Conservation (phyloP, 305 asterid species). For the Fraxinus sp. region DNA sequence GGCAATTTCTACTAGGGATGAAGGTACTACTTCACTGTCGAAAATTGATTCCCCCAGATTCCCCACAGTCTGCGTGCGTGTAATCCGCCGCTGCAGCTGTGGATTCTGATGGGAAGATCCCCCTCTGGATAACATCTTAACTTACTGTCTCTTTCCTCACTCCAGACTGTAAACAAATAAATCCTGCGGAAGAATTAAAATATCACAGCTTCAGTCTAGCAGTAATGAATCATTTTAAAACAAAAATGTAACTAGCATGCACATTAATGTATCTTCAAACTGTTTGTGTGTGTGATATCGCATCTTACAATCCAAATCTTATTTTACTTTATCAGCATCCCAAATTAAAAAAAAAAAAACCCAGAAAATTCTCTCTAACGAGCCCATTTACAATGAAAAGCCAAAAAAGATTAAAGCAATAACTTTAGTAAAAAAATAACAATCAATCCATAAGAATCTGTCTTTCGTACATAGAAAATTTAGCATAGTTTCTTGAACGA, state of each 20-base stretch:
- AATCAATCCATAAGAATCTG: not conserved
- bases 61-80: slow-evolving; percentile 90
- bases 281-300: not conserved
- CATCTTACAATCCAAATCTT: not conserved
- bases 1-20: slow-evolving; percentile 92
- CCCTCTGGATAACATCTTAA: slow-evolving; percentile 65
- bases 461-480: not conserved
- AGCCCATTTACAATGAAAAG: not conserved
- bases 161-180: slow-evolving; percentile 15
- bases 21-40: slow-evolving; percentile 98
- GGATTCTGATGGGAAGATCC: slow-evolving; percentile 66
- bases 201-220: not conserved
- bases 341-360: not conserved
- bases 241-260: not conserved
- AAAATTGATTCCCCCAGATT: slow-evolving; percentile 83
- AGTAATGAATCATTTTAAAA: not conserved
- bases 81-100: slow-evolving; percentile 76
- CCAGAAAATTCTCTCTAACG: not conserved
- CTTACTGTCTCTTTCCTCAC: slow-evolving; percentile 25
- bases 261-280: not conserved
- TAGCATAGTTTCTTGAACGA: not conserved
- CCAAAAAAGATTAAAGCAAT: not conserved
- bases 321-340: slow-evolving; percentile 8
- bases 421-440: not conserved
- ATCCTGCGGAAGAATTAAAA: slow-evolving; percentile 16